Conservation (phyloP, 1,139 yeast genomes). For the Protomyces pachydermus region DNA sequence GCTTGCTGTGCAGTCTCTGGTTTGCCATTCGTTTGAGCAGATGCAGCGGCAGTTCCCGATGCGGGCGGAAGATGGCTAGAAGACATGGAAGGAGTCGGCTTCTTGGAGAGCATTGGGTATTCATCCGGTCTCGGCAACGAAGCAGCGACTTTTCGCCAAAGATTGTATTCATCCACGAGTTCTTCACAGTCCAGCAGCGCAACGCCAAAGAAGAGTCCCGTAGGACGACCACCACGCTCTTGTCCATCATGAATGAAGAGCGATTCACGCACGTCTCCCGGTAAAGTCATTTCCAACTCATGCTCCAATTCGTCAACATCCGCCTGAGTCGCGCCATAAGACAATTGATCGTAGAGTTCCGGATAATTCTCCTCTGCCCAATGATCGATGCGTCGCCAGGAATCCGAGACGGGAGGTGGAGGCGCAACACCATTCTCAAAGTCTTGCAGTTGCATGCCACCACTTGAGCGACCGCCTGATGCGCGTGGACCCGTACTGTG, state of each 20-base stretch:
- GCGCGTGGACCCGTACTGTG: too few relatives aligned
- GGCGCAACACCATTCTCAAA: constrained; percentile 54
- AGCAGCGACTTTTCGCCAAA: constrained; percentile 65
- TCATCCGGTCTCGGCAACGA: constrained; percentile 19
- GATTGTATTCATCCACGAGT: constrained; percentile 61
- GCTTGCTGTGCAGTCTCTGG: neutral
- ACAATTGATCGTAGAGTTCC: constrained; percentile 67
- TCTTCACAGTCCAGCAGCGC: constrained; percentile 66
- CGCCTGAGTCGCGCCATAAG: constrained; percentile 65
- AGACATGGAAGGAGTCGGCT: constrained; percentile 6
- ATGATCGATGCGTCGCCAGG: constrained; percentile 68
- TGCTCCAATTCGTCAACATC: constrained; percentile 73
- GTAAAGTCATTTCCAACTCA: constrained; percentile 62
- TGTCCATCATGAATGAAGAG: constrained; percentile 78
- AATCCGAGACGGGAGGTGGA: constrained; percentile 61
- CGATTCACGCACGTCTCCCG: constrained; percentile 70
- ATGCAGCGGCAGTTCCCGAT: neutral
- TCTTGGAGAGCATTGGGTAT: constrained; percentile 27
- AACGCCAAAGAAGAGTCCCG: constrained; percentile 69
- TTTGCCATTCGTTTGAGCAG: neutral
- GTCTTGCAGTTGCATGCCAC: constrained; percentile 48
- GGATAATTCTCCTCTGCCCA: constrained; percentile 78
- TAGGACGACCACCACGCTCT: constrained; percentile 66
- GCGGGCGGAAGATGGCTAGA: neutral
- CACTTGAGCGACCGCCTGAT: constrained; percentile 1